Evolutionary conservation across 192 early-diverging fungal genomes (phyloP), one percentile per base, ranked within the genome.

Genomic region (Backusella westeae): DNA sequence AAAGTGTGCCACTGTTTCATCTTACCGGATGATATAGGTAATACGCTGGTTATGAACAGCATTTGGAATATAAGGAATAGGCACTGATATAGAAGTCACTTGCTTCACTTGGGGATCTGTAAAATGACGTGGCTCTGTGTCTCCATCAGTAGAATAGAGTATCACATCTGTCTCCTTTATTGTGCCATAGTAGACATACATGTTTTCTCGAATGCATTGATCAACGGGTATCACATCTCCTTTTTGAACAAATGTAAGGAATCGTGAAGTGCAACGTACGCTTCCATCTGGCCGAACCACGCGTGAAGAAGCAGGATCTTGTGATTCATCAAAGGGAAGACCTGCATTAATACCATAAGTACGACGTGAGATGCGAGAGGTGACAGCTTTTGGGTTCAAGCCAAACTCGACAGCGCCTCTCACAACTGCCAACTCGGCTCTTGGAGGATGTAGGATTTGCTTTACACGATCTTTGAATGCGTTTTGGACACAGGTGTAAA

Each of bases 341-440:
- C 80, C 84, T 0, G 84, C 79, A n/a, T 79, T 80, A 34, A 85
- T 85, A 23, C 84, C 84, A 66, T 85, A 85, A 10, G 81, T 82
- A 2, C 81, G 81, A 38, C 84, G 82, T 19, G 79, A 78, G 26
- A 85, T 77, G 26, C 84, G 78, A 0, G 81, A 76, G 35, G 79
- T 83, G 14, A 87, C 78, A 2, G 68, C 75, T 17, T 77, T 71
- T 23, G 81, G 80, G 38, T 83, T 76, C 32, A 84, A 19, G 6
- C 86, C 86, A 42, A 79, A 80, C 15, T 72, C 75, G 34, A 87
- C 86, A 32, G 86, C 84, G 34, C 87, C 85, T 74, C 85, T 79
- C 4, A 84, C 80, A 42, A 88, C 83, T 29, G 87, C 87, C 9
- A 86, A 39, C 10, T 83, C 84, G 8, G 85, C 80, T 67, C 81